Evolutionary conservation across 805 yeast genomes (phyloP), one percentile per base, ranked within the genome.

Genomic region (Metschnikowia lochheadii): DNA sequence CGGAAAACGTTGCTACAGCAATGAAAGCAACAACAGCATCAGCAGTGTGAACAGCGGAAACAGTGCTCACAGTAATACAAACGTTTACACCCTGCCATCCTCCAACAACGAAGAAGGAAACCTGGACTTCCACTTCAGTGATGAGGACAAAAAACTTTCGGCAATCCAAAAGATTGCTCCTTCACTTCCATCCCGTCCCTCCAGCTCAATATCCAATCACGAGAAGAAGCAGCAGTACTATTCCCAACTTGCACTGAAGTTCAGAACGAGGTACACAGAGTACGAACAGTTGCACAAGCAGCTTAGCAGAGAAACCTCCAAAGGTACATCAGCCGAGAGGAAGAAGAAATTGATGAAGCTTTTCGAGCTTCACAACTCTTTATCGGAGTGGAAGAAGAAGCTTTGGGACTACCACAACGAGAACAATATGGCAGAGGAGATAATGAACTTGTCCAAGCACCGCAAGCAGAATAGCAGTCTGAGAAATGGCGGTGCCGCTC

Each of bases 311-410:
- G 55, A 44, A 23, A 13, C 44, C 8, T 49, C 54, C 14, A 49
- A 52, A 31, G 50, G 53, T 38, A 44, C 46, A 6, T 34, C 46
- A 15, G 41, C 40, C n/a, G 61, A 58, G 20, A 48, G 48, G 33
- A 52, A 53, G 52, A 52, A 50, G 45, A 55, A 56, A 64, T 51
- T 77, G 63, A 59, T 66, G 48, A 69, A 65, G 59, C 63, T 82
- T 44, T 69, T 74, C 58, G 75, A 75, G 46, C 60, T 82, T 64
- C 87, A 82, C 62, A 73, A 73, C 32, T 70, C 72, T 39, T 64
- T 83, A 46, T 72, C 78, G 17, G 72, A 73, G 38, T 80, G 85
- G 85, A 82, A 82, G 62, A 72, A 70, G 51, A 70, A 75, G 56
- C 67, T 82, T 17, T 80, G 84, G 84, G 79, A 75, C 51, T 55